These are phyloP conservation scores for Diaporthe caulivora DNA, from an alignment of 2,329 filamentous ascomycete genomes.

Conservation along the genomic window DNA sequence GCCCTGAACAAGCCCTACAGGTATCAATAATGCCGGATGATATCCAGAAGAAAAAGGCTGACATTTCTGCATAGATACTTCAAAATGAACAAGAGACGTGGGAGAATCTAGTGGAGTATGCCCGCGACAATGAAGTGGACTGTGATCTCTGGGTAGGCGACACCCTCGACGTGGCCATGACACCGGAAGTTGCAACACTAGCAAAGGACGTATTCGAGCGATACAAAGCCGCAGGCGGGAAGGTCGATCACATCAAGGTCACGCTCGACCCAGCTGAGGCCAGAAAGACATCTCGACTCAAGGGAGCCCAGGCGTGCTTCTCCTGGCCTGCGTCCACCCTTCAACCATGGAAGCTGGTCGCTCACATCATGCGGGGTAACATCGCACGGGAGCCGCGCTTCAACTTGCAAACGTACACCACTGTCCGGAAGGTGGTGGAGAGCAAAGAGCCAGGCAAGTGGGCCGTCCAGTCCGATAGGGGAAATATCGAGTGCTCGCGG, in stretches of 20 bases:
- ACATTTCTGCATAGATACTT: neutral
- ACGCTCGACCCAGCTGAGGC: neutral
- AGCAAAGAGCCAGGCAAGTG: neutral
- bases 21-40: neutral
- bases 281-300: constrained; percentile 31
- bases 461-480: constrained; percentile 38
- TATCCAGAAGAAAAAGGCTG: neutral
- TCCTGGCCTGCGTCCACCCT: constrained; percentile 41
- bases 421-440: neutral
- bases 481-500: constrained; percentile 33
- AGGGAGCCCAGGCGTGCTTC: constrained; percentile 38
- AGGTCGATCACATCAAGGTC: neutral
- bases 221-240: neutral
- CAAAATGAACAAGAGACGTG: constrained; percentile 15
- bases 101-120: neutral
- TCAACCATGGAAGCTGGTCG: constrained; percentile 40
- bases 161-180: constrained; percentile 15
- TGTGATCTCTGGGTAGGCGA: constrained; percentile 18
- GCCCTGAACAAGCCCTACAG: neutral
- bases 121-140: neutral
- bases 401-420: constrained; percentile 40
- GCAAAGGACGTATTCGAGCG: neutral
- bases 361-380: constrained; percentile 38
- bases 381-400: constrained; percentile 32
- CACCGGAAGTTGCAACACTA: neutral